Evolutionary conservation across 768 basidiomycete species (phyloP), one percentile per base, ranked within the genome.

Genomic region (Macrolepiota fuliginosa): DNA sequence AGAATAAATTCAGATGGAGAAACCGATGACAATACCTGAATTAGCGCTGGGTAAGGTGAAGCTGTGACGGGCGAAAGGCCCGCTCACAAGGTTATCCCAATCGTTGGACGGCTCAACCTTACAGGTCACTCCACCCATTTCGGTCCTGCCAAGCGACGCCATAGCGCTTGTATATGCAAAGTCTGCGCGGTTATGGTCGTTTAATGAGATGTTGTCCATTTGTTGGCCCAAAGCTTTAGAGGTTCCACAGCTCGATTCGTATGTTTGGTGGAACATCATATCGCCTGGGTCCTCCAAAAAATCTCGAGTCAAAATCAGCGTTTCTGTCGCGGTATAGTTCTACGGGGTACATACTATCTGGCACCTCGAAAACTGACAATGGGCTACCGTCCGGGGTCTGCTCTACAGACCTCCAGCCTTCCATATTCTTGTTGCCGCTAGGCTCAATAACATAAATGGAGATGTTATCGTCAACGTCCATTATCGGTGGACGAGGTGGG

Each of bases 381-480:
- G 53, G 46, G 35, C 60, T 55, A 19, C 22, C 29, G 42, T 25
- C 32, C 1, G 42, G 35, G 24, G 47, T 49, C 4, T 9, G 47
- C 12, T 32, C 17, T 32, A 29, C 35, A 17, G 42, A 47, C 15
- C 46, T 57, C 56, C 46, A 46, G n/a, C 7, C 10, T 27, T 36
- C 4, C 19, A 13, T 12, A 10, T 39, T 24, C 10, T 54, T 13
- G 10, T 39, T 19, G 42, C 17, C 17, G 42, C 42, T 35, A 6
- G 36, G 22, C 37, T 35, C 36, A 4, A 22, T 36, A 9, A 46
- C 10, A 15, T 22, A 17, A n/a, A 24, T 37, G 32, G 56, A 36
- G 27, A 57, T 57, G 42, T 56, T 17, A n/a, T 22, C 4, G 40
- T 56, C 19, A n/a, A 24, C n/a, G 46, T 36, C 46, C 60, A 61